phyloP scores from a whole-genome alignment of 2,329 filamentous ascomycete species.

The Calonectria montana region DNA sequence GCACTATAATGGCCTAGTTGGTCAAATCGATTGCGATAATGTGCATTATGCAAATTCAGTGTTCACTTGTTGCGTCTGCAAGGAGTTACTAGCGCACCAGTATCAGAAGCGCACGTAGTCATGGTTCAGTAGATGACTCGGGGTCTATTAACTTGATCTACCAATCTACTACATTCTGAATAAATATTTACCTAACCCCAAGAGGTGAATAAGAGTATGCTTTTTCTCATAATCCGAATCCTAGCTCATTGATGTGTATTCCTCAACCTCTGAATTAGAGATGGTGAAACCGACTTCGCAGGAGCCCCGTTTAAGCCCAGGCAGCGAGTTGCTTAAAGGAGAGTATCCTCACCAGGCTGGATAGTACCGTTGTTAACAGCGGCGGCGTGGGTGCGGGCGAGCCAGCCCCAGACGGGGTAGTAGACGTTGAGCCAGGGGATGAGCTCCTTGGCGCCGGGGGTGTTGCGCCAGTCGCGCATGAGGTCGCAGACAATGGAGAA shows the following conservation, averaged over 20 bases:
- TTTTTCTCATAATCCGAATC: background rate
- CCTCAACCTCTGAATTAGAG: background rate
- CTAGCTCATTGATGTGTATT: background rate
- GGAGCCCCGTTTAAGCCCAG: background rate
- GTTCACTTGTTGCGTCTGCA: no score
- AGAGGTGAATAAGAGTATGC: background rate
- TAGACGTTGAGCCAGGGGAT: conserved; percentile 74
- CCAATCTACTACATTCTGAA: background rate
- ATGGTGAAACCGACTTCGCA: background rate
- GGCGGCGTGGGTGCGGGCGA: conserved; percentile 71
- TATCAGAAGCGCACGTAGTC: background rate
- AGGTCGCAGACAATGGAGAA: conserved; percentile 75
- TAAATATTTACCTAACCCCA: background rate
- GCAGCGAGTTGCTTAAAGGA: conserved; percentile 21
- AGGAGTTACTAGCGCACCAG: no score
- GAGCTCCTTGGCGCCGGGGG: conserved; percentile 64
- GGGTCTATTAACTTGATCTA: conserved; percentile 10
- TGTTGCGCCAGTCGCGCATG: conserved; percentile 76
- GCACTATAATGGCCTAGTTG: no score
- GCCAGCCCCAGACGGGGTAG: conserved; percentile 71
- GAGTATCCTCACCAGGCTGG: conserved; percentile 63
- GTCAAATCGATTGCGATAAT: background rate
- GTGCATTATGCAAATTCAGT: background rate
- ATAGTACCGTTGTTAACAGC: conserved; percentile 71
- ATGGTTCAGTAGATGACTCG: conserved; percentile 1